Percentiles rank a stretch among this genome's conserved stretches.
These are phyloP conservation scores for Malassezia japonica DNA, from an alignment of 1,284 basidiomycete genomes.

Conservation along the genomic window DNA sequence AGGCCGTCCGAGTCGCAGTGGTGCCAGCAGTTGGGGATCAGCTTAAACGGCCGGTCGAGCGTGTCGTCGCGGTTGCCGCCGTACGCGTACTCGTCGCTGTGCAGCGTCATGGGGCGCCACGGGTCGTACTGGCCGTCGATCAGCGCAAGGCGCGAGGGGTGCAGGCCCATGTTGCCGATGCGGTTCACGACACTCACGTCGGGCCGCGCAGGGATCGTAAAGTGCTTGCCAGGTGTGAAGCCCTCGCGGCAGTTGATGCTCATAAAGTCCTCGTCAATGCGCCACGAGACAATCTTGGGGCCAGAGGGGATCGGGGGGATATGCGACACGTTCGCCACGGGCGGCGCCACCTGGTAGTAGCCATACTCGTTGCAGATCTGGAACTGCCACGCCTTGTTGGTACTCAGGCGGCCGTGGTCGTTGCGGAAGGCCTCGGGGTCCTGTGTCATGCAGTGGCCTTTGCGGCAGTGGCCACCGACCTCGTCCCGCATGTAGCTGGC, in stretches of 20 bases:
- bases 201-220: constrained; percentile 62
- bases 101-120: constrained; percentile 76
- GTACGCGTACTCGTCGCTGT: constrained; percentile 58
- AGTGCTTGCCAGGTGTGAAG: constrained; percentile 67
- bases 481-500: not conserved
- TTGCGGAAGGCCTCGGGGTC: constrained; percentile 33
- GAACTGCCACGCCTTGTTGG: constrained; percentile 80
- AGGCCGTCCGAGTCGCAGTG: constrained; percentile 35
- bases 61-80: constrained; percentile 65
- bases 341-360: constrained; percentile 57
- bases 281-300: constrained; percentile 62
- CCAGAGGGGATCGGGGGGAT: constrained; percentile 19
- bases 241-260: constrained; percentile 72
- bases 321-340: constrained; percentile 15
- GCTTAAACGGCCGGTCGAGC: constrained; percentile 66
- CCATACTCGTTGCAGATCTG: constrained; percentile 78
- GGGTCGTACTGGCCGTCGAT: constrained; percentile 77
- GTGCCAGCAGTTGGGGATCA: constrained; percentile 58
- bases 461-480: not conserved
- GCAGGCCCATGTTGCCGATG: constrained; percentile 54
- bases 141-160: constrained; percentile 68
- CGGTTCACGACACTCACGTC: constrained; percentile 70
- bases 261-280: constrained; percentile 66
- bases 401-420: constrained; percentile 59
- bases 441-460: not conserved